phyloP scores from a whole-genome alignment of 2,329 filamentous ascomycete genomes.

The Zarea fungicola region DNA sequence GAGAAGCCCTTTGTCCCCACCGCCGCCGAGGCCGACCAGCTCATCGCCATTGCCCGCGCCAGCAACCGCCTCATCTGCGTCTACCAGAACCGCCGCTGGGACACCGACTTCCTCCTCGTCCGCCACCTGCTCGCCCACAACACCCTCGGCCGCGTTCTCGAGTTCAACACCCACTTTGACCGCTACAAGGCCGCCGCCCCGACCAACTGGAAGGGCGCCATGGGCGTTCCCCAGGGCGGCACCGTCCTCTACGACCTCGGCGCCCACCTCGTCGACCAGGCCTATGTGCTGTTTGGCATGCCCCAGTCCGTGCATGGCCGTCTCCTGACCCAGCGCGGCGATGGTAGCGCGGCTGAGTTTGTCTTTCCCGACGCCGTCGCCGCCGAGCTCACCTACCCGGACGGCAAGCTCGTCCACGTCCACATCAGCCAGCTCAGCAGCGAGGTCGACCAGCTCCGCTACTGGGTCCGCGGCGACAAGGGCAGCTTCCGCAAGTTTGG shows the following conservation, averaged over 20 bases:
- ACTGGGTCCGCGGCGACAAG: constrained; percentile 70
- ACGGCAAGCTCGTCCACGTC: constrained; percentile 60
- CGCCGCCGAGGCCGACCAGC: constrained; percentile 58
- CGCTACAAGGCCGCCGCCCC: constrained; percentile 59
- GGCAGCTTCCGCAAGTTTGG: constrained; percentile 69
- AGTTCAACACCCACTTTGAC: constrained; percentile 79
- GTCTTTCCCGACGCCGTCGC: constrained; percentile 55
- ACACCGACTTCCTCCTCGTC: constrained; percentile 70
- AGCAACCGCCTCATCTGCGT: constrained; percentile 54
- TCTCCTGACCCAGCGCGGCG: constrained; percentile 58
- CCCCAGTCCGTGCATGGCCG: constrained; percentile 63
- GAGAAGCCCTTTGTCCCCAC: constrained; percentile 82
- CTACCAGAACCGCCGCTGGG: constrained; percentile 75
- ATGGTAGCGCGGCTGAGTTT: constrained; percentile 32
- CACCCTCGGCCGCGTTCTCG: constrained; percentile 64
- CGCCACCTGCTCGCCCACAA: constrained; percentile 55
- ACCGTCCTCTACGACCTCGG: constrained; percentile 71
- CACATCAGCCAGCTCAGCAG: constrained; percentile 65
- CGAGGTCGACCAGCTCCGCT: constrained; percentile 65
- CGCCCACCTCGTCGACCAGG: constrained; percentile 72
- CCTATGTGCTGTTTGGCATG: constrained; percentile 63
- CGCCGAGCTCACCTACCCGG: constrained; percentile 60
- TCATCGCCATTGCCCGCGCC: constrained; percentile 51
- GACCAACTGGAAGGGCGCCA: constrained; percentile 60
- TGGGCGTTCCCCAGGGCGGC: constrained; percentile 56